Conservation (phyloP, 352 stramenopile genomes). For the Bremia lactucae region DNA sequence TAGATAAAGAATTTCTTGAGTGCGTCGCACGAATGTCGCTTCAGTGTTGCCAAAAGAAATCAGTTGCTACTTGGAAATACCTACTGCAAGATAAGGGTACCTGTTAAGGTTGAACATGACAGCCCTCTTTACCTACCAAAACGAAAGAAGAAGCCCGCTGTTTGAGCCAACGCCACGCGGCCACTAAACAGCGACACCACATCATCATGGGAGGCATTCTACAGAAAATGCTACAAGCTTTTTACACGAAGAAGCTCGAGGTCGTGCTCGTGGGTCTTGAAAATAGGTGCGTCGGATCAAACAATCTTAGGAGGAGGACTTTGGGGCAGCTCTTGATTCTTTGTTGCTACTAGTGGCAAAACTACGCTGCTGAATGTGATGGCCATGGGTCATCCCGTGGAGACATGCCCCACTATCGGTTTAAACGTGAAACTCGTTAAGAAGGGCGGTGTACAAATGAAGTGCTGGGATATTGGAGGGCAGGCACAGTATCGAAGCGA, state of each 20-base stretch:
- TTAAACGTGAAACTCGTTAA: constrained; percentile 96
- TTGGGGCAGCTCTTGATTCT: constrained; percentile 1
- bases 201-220: constrained; percentile 87
- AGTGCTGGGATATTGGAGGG: constrained; percentile 98
- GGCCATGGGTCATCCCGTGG: constrained; percentile 90
- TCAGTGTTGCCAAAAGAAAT: constrained; percentile 9
- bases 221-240: constrained; percentile 90
- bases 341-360: constrained; percentile 78
- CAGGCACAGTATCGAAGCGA: constrained; percentile 94
- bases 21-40: constrained; percentile 2
- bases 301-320: neutral
- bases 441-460: constrained; percentile 94
- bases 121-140: constrained; percentile 18
- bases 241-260: constrained; percentile 96
- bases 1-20: too few relatives aligned
- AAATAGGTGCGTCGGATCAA: constrained; percentile 68
- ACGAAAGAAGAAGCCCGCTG: constrained; percentile 17
- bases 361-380: constrained; percentile 94
- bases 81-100: constrained; percentile 1
- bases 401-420: constrained; percentile 95
- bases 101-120: constrained; percentile 9
- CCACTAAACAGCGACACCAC: neutral
- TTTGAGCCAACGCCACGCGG: constrained; percentile 10
- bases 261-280: constrained; percentile 96
- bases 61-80: constrained; percentile 3